Evolutionary conservation across 2,329 filamentous ascomycete species (phyloP), one percentile per base, ranked within the genome.

Genomic region (Fusarium sp.): DNA sequence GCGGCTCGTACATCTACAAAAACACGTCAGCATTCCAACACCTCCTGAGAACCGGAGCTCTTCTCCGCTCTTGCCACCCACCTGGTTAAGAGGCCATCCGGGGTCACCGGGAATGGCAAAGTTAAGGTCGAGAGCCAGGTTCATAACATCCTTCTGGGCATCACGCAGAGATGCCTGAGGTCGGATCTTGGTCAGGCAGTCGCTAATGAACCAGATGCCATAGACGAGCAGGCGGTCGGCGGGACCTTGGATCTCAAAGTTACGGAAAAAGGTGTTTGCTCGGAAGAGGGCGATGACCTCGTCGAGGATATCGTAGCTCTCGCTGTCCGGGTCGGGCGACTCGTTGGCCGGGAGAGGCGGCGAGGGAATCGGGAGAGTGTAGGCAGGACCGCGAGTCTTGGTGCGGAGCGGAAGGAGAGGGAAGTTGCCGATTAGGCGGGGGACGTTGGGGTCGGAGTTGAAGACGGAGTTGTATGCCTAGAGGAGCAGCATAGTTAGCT

Each of bases 401-500:
- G 97, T 98, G 80, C 97, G 95, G 65, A 99, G 93, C 1, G 97
- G 96, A 63, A 98, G 92, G 78, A 98, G 91, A 25, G 96, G 95
- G 82, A 98, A 95, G 90, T 98, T 98, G 83, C 96, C 95, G 88
- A 92, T 86, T 76, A 88, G 85, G 66, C 87, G 87, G 45, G 87
- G 87, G 72, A 84, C 81, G 75, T 87, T 92, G 87, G 90, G 95
- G 90, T 90, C 96, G 86, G 84, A 92, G 91, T 92, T 92, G 91
- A 98, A 98, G 89, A 98, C 94, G 84, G 94, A 97, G 89, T 98
- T 97, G 90, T 98, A 98, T 86, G 96, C 96, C 95, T 97, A 74
- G 68, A 72, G 63, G 65, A 52, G 25, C 60, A 66, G 67, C 59
- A 72, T 65, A 66, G 70, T 83, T 76, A 80, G 79, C 67, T 65